A percentile compares a stretch with the other conserved stretches of the same genome.
phyloP scores from a whole-genome alignment of 345 rosid genomes.

The Microthlaspi erraticum region DNA sequence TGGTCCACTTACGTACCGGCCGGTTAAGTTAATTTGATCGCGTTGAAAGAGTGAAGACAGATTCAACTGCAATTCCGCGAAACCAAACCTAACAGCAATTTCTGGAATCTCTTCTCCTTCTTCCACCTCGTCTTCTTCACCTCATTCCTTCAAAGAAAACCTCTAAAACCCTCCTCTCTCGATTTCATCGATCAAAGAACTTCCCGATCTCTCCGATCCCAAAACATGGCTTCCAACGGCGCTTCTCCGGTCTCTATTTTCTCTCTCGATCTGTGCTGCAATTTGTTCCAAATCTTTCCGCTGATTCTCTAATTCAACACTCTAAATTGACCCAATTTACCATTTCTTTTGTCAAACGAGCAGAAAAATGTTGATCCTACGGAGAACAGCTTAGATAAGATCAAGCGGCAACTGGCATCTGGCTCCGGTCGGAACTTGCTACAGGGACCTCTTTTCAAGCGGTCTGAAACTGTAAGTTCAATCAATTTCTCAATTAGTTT shows the following conservation, averaged over 20 bases:
- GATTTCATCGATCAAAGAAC: conserved; percentile 3
- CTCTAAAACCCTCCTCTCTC: conserved; percentile 22
- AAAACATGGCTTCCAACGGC: conserved; percentile 82
- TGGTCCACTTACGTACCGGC: conserved; percentile 12
- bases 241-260: conserved; percentile 69
- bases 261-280: conserved; percentile 20
- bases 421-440: conserved; percentile 89
- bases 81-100: conserved; percentile 43
- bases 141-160: background rate
- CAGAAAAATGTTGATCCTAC: conserved; percentile 65
- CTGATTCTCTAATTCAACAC: background rate
- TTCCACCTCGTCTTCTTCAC: conserved; percentile 27
- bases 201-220: conserved; percentile 40
- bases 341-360: conserved; percentile 26
- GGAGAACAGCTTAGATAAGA: conserved; percentile 90
- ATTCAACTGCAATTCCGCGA: conserved; percentile 46
- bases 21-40: conserved; percentile 31
- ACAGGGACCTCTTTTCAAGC: conserved; percentile 98
- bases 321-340: conserved; percentile 11
- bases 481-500: background rate
- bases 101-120: conserved; percentile 13
- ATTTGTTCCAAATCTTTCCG: background rate
- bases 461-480: conserved; percentile 87
- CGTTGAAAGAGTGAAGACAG: conserved; percentile 32
- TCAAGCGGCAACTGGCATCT: conserved; percentile 92